These are phyloP conservation scores for Prunus campanulata DNA, from an alignment of 306 rosid genomes.

Conservation along the genomic window DNA sequence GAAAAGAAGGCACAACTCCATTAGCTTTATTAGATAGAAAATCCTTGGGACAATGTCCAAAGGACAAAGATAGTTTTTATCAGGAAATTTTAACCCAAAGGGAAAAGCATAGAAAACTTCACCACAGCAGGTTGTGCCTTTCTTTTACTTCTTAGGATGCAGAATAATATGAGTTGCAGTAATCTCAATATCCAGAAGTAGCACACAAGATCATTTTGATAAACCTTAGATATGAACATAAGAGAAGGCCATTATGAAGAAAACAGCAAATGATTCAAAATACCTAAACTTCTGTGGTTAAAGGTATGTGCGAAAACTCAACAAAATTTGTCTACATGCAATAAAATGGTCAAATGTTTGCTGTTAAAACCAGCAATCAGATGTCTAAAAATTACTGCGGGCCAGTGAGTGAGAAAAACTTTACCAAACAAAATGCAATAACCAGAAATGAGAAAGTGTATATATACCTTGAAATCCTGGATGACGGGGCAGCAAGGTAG, in stretches of 20 bases:
- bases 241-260: neutral
- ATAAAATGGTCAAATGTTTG: neutral
- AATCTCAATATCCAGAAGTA: neutral
- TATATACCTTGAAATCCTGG: neutral
- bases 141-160: neutral
- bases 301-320: too few relatives aligned
- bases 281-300: neutral
- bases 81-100: neutral
- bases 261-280: neutral
- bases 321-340: neutral
- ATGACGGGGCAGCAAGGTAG: slow-evolving; percentile 1
- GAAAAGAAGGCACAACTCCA: neutral
- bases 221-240: neutral
- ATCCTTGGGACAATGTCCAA: neutral
- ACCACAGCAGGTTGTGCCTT: neutral
- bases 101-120: neutral
- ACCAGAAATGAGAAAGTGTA: neutral
- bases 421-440: neutral
- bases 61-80: neutral
- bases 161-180: neutral
- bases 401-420: neutral
- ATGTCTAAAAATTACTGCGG: neutral
- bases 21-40: neutral
- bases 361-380: neutral
- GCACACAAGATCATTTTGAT: neutral